phyloP scores from a whole-genome alignment of 495 filamentous ascomycete species.

The Penicillium psychrofluorescens region DNA sequence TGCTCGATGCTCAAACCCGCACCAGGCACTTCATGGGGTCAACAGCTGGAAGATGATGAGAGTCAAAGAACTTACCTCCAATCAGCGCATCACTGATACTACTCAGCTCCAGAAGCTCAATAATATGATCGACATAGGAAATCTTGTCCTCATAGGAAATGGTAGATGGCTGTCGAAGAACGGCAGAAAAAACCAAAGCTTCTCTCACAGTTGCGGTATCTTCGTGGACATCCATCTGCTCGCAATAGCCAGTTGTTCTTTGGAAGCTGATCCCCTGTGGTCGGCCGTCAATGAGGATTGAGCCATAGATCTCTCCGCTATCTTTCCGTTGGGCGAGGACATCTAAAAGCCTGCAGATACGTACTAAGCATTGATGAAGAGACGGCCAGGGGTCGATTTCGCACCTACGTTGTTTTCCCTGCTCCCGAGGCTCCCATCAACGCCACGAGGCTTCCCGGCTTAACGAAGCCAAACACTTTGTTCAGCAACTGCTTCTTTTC shows the following conservation, averaged over 20 bases:
- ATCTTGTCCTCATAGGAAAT: slow-evolving; percentile 37
- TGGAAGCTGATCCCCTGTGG: slow-evolving; percentile 42
- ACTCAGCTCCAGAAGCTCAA: slow-evolving; percentile 39
- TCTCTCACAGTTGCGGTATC: slow-evolving; percentile 37
- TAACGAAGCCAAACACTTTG: slow-evolving; percentile 70
- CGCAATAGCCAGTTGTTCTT: slow-evolving; percentile 69
- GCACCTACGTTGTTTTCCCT: slow-evolving; percentile 67
- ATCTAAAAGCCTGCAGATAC: slow-evolving; percentile 39
- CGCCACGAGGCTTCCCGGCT: slow-evolving; percentile 71
- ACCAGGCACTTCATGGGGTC: slow-evolving; percentile 40
- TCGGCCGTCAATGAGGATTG: slow-evolving; percentile 40
- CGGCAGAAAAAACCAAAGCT: slow-evolving; percentile 41
- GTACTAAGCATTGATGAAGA: slow-evolving; percentile 33
- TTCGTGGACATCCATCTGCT: slow-evolving; percentile 78
- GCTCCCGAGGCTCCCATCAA: slow-evolving; percentile 79
- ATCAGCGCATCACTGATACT: slow-evolving; percentile 54
- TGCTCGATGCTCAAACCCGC: slow-evolving; percentile 78
- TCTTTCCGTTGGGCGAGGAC: slow-evolving; percentile 42
- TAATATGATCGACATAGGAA: slow-evolving; percentile 43
- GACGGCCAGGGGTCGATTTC: slow-evolving; percentile 11
- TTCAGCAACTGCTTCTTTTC: slow-evolving; percentile 55
- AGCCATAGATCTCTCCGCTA: slow-evolving; percentile 39
- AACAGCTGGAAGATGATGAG: slow-evolving; percentile 1
- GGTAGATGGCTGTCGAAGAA: slow-evolving; percentile 35
- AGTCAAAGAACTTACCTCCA: slow-evolving; percentile 33